phyloP scores from a whole-genome alignment of 768 basidiomycete species.

The Nidula microcarpa region DNA sequence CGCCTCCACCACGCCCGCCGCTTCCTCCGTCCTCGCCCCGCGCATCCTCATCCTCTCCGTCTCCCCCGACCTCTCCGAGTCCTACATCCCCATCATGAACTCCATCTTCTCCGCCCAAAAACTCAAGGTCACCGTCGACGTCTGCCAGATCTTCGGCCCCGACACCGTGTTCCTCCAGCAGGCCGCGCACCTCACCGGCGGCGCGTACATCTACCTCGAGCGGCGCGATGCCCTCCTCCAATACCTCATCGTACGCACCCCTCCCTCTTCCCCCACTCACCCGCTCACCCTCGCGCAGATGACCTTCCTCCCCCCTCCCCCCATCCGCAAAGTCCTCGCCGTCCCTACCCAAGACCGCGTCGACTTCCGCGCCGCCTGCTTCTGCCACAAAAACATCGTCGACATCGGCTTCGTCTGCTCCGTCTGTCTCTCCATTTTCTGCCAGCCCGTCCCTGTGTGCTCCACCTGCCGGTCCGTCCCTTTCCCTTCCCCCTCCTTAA shows the following conservation, averaged over 20 bases:
- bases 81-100: conserved; percentile 99
- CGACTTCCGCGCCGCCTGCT: conserved; percentile 96
- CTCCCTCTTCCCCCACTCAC: not conserved
- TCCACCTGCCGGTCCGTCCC: conserved; percentile 83
- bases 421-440: conserved; percentile 97
- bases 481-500: conserved; percentile 3
- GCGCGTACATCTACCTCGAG: conserved; percentile 85
- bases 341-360: conserved; percentile 93
- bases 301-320: conserved; percentile 57
- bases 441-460: conserved; percentile 89
- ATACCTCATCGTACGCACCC: conserved; percentile 65
- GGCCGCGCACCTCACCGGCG: conserved; percentile 92
- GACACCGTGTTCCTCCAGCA: conserved; percentile 97
- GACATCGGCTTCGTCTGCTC: conserved; percentile 98
- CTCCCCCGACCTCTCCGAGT: conserved; percentile 82
- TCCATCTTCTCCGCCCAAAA: conserved; percentile 99
- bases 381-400: conserved; percentile 96
- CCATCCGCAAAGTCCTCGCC: conserved; percentile 72
- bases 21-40: conserved; percentile 26
- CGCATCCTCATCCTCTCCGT: conserved; percentile 75
- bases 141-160: conserved; percentile 85
- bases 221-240: conserved; percentile 86
- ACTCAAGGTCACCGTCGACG: conserved; percentile 96
- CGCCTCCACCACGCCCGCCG: conserved; percentile 21
- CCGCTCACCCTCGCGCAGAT: conserved; percentile 50